Base-by-base conservation (phyloP, 805 yeast species). In the Yamadazyma paraphyllophila region DNA sequence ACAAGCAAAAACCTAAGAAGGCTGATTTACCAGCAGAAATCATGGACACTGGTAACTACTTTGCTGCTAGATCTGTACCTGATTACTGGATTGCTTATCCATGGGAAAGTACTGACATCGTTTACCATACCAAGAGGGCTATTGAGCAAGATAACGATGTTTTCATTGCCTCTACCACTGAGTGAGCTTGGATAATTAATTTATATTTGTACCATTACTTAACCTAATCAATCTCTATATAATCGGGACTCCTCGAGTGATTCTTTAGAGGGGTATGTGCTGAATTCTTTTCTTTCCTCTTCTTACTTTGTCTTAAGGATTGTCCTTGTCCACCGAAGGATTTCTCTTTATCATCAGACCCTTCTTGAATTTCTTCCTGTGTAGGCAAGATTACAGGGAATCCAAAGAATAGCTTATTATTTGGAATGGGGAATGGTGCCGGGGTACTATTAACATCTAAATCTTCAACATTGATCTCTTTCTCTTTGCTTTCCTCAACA, bases 371-470 rank as follows among this genome's bases (percentile, higher is more conserved):
- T 13, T 45, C 57, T 39, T 66, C 68, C 3, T 63, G 66, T 1
- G 62, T 58, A 2, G 76, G 75, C 41, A 69, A 77, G 14, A 74
- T 71, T 4, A 85, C 78, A 0, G 98, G 97, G 61, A 83, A 94
- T 0, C 99, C 99, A 62, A 94, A 91, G 60, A 94, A 94, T 11
- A 94, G 71, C 63, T 89, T 92, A 17, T 96, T 96, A 33, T 78
- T 85, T 0, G 96, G 95, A 35, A 94, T 68, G 5, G 72, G 65
- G 45, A 94, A 68, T 8, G 90, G 86, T 1, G 81, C 86, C 0
- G 96, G 87, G 4, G 81, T 78, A 0, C 85, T 87, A 43, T 76
- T 67, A 7, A 81, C 68, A 45, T 77, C 78, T 35, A 81, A 58
- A 44, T 71, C 70, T 17, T 71, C 73, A 12, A 75, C 62, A 16